These are phyloP conservation scores for Aspergillus fischeri DNA, from an alignment of 2,329 filamentous ascomycete genomes.

Conservation along the genomic window DNA sequence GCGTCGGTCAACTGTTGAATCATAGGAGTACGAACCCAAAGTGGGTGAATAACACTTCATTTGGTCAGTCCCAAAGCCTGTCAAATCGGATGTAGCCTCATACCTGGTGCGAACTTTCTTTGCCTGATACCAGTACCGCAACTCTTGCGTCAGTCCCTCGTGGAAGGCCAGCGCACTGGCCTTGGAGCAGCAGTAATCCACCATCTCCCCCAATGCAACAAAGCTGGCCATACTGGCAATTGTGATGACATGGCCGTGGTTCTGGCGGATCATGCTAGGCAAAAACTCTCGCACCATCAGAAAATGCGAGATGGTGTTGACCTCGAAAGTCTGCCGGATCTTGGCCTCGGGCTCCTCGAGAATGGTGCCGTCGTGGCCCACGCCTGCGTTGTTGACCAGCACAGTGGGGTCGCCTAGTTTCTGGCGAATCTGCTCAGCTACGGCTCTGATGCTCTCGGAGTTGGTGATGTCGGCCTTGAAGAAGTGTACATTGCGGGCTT, in stretches of 20 bases:
- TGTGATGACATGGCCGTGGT: conserved; percentile 56
- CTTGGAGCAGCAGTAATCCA: conserved; percentile 52
- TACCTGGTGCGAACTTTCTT: conserved; percentile 38
- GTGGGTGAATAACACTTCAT: conserved; percentile 27
- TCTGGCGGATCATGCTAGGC: conserved; percentile 47
- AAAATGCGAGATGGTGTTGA: conserved; percentile 51
- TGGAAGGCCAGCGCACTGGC: conserved; percentile 52
- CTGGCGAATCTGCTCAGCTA: conserved; percentile 36
- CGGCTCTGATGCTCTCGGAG: conserved; percentile 25
- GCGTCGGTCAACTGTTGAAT: conserved; percentile 34
- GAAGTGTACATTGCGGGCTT: conserved; percentile 32
- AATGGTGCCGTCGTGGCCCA: conserved; percentile 46
- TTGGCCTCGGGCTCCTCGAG: conserved; percentile 43
- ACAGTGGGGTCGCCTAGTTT: conserved; percentile 44
- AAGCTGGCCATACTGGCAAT: conserved; percentile 53
- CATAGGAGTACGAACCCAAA: conserved; percentile 50
- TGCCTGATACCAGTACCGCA: conserved; percentile 34
- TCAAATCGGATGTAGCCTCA: neutral
- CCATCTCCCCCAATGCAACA: conserved; percentile 44
- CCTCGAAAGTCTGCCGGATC: conserved; percentile 48
- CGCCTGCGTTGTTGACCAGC: conserved; percentile 49
- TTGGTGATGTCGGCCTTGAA: conserved; percentile 38
- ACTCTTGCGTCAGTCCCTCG: conserved; percentile 43
- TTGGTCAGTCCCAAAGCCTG: conserved; percentile 2
- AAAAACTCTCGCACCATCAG: conserved; percentile 50